A percentile compares a stretch with the other conserved stretches of the same genome.
Evolutionary conservation across 352 stramenopile genomes (phyloP).

Genomic region (Phytophthora pseudosyringae): DNA sequence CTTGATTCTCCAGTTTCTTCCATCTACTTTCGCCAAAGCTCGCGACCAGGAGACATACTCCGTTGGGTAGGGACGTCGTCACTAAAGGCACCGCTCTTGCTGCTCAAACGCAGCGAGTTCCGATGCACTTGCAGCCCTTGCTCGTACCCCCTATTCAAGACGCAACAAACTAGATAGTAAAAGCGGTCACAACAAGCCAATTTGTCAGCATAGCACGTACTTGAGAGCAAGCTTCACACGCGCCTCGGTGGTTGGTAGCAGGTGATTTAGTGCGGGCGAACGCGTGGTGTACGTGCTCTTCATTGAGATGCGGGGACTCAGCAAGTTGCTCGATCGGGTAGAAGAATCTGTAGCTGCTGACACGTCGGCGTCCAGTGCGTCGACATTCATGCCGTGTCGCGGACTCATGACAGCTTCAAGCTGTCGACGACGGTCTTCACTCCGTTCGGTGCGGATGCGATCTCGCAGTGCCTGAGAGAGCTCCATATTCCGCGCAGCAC

Average conservation of each 20-base stretch:
- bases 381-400: constrained; percentile 32
- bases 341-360: constrained; percentile 5
- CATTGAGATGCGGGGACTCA: constrained; percentile 65
- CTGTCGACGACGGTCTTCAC: constrained; percentile 47
- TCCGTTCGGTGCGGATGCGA: constrained; percentile 49
- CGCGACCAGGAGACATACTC: constrained; percentile 10
- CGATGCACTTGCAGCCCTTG: constrained; percentile 44
- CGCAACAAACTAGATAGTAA: constrained; percentile 9
- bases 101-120: constrained; percentile 14
- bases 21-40: constrained; percentile 30
- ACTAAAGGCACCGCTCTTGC: neutral
- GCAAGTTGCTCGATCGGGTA: constrained; percentile 17
- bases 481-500: constrained; percentile 65
- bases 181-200: neutral
- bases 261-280: constrained; percentile 67
- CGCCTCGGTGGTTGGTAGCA: constrained; percentile 68
- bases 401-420: constrained; percentile 53
- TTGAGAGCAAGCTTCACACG: constrained; percentile 57
- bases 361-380: constrained; percentile 22
- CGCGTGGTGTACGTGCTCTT: constrained; percentile 65
- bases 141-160: constrained; percentile 46
- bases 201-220: constrained; percentile 31
- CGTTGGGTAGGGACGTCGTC: constrained; percentile 2
- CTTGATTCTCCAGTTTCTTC: constrained; percentile 3
- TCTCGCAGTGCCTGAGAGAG: constrained; percentile 74